These are phyloP conservation scores for Solanum acaule DNA, from an alignment of 257 asterid species.

Conservation along the genomic window DNA sequence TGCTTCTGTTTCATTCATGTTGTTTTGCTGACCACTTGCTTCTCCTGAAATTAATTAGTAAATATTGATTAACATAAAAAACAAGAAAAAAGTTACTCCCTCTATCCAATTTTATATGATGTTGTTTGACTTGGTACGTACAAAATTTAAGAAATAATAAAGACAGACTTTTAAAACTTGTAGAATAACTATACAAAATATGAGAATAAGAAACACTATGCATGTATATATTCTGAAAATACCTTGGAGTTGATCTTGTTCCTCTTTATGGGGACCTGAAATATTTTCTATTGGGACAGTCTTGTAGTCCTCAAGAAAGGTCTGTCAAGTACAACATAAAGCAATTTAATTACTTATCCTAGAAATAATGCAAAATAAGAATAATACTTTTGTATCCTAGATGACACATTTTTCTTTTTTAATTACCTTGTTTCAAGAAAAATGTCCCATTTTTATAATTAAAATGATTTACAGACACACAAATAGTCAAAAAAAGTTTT, in stretches of 20 bases:
- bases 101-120: no score
- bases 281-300: conserved; percentile 25
- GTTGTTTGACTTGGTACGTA: not conserved
- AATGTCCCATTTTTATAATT: not conserved
- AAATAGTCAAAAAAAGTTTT: no score
- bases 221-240: not conserved
- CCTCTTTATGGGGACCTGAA: conserved; percentile 16
- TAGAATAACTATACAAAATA: not conserved
- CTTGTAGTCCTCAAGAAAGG: conserved; percentile 25
- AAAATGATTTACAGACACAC: not conserved
- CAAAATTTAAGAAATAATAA: no score
- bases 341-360: not conserved
- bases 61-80: not conserved
- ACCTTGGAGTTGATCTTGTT: conserved; percentile 25
- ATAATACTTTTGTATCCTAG: not conserved
- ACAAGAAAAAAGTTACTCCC: not conserved
- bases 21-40: conserved; percentile 7
- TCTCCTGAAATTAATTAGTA: conserved; percentile 22
- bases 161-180: not conserved
- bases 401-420: not conserved
- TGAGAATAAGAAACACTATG: not conserved
- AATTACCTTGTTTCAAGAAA: no score
- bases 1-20: conserved; percentile 4
- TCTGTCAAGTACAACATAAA: conserved; percentile 6
- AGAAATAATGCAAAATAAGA: not conserved